phyloP scores from a whole-genome alignment of 140 eudicot species.

The Oenanthe javanica region DNA sequence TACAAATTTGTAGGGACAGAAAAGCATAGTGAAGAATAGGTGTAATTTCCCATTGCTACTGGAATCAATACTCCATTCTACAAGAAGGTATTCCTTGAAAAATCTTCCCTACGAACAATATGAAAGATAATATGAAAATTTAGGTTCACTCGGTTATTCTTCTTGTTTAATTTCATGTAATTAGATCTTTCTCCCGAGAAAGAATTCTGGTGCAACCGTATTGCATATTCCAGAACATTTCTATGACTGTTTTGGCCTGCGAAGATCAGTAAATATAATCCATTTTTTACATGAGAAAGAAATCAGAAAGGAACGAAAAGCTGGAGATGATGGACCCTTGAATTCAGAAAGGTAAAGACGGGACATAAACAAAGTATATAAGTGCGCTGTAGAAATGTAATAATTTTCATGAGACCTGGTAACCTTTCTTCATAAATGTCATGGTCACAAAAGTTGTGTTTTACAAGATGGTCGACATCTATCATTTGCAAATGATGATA shows the following conservation, averaged over 20 bases:
- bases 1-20: no score
- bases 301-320: neutral
- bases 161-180: neutral
- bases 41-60: neutral
- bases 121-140: neutral
- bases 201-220: neutral
- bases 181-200: neutral
- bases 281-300: neutral
- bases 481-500: neutral
- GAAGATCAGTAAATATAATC: neutral
- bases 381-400: neutral
- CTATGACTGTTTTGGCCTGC: neutral
- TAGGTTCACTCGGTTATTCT: neutral
- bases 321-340: neutral
- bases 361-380: neutral
- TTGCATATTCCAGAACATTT: neutral
- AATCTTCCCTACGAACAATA: neutral
- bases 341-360: neutral
- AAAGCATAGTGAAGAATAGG: no score
- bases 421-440: neutral
- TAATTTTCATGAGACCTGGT: neutral
- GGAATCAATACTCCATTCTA: neutral
- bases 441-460: neutral
- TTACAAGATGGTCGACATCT: neutral
- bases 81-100: neutral